Evolutionary conservation across 2,329 filamentous ascomycete species (phyloP).

Genomic region (Ascochyta pisi): DNA sequence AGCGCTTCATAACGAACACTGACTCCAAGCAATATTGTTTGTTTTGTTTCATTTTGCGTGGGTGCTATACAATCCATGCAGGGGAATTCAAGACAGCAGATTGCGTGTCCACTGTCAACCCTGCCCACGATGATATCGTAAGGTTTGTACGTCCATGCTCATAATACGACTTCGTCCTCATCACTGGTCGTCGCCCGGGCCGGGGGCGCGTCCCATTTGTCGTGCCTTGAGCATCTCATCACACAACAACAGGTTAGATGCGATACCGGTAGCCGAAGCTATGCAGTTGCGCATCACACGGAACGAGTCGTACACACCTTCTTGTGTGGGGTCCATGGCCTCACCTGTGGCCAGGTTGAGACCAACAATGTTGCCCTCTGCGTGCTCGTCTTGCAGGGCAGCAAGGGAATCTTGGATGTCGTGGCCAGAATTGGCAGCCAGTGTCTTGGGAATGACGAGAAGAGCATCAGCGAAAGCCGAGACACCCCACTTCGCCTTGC

Average conservation of each 20-base stretch:
- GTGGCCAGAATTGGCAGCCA: slow-evolving; percentile 94
- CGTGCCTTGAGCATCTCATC: slow-evolving; percentile 97
- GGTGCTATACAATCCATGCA: background rate
- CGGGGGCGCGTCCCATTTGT: slow-evolving; percentile 72
- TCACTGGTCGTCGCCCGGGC: slow-evolving; percentile 18
- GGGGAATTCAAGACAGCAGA: background rate
- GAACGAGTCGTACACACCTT: slow-evolving; percentile 96
- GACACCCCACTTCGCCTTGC: slow-evolving; percentile 96
- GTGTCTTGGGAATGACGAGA: slow-evolving; percentile 93
- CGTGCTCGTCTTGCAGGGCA: slow-evolving; percentile 81
- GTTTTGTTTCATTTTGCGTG: slow-evolving; percentile 5
- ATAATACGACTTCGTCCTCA: background rate
- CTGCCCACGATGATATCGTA: background rate
- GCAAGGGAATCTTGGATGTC: slow-evolving; percentile 96
- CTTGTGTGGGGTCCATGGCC: slow-evolving; percentile 92
- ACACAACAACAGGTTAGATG: slow-evolving; percentile 91
- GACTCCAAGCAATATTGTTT: background rate
- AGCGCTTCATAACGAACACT: background rate
- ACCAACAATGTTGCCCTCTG: slow-evolving; percentile 84
- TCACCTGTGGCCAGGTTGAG: slow-evolving; percentile 86
- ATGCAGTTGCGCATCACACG: slow-evolving; percentile 92
- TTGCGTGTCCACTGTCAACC: background rate
- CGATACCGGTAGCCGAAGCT: slow-evolving; percentile 92
- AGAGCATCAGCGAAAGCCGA: slow-evolving; percentile 94
- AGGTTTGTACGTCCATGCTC: background rate